Conservation (phyloP, 2,329 filamentous ascomycete genomes). For the Chaetomium globosum region DNA sequence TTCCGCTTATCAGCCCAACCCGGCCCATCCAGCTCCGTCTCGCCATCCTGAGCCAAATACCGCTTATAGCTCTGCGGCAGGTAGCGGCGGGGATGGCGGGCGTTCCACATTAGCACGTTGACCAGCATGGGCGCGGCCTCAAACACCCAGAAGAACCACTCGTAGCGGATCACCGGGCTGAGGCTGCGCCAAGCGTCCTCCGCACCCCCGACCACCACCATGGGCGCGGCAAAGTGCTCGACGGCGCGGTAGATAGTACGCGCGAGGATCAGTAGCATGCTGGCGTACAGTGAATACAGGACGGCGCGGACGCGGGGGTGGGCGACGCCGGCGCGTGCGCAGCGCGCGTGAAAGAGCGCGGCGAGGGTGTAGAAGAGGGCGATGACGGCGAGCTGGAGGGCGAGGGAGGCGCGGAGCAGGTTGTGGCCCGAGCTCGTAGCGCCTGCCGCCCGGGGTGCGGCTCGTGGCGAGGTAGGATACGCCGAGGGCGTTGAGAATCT, state of each 20-base stretch:
- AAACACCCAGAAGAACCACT: conserved; percentile 63
- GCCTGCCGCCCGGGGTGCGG: conserved; percentile 42
- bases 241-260: conserved; percentile 61
- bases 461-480: conserved; percentile 51
- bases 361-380: conserved; percentile 54
- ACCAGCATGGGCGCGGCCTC: conserved; percentile 56
- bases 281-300: conserved; percentile 55
- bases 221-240: conserved; percentile 55
- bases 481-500: conserved; percentile 43
- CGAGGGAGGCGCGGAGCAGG: conserved; percentile 54
- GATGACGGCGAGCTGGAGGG: conserved; percentile 59
- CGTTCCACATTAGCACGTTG: conserved; percentile 55
- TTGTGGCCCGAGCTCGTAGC: conserved; percentile 50
- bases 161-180: conserved; percentile 54
- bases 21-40: conserved; percentile 52
- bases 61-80: conserved; percentile 53
- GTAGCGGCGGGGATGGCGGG: conserved; percentile 54
- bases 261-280: conserved; percentile 52
- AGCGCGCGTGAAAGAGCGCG: conserved; percentile 52
- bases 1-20: conserved; percentile 54
- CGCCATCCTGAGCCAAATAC: conserved; percentile 55
- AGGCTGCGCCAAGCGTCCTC: conserved; percentile 50
- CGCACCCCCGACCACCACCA: conserved; percentile 35
- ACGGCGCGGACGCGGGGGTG: conserved; percentile 42
- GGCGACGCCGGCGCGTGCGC: conserved; percentile 43